Conservation (phyloP, 2,329 filamentous ascomycete genomes). For the Stenocarpella maydis region DNA sequence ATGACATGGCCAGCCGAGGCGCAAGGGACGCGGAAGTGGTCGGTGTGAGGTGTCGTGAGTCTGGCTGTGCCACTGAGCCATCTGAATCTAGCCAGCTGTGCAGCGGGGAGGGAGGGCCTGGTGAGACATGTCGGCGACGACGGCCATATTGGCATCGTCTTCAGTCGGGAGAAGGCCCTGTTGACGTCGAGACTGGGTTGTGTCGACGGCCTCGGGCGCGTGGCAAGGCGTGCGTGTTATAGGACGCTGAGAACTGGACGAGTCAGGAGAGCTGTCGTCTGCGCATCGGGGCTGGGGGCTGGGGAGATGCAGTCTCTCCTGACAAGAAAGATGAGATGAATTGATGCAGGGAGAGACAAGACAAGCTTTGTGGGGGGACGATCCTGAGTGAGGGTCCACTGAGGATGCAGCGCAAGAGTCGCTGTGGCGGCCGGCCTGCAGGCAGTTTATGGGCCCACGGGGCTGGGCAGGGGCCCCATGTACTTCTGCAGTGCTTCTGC, state of each 20-base stretch:
- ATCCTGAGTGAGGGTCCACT: slow-evolving; percentile 1
- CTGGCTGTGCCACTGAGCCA: slow-evolving; percentile 21
- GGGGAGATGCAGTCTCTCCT: not conserved
- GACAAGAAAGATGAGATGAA: not conserved
- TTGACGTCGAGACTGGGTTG: not conserved
- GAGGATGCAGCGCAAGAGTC: not conserved
- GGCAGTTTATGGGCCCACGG: no score
- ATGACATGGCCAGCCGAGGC: slow-evolving; percentile 59
- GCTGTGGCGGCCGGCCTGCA: not conserved
- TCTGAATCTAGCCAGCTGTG: not conserved
- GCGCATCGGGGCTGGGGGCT: not conserved
- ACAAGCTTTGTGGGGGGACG: slow-evolving; percentile 26
- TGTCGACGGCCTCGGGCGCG: not conserved
- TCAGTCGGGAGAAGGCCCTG: not conserved
- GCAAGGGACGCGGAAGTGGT: slow-evolving; percentile 56
- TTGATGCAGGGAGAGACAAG: no score
- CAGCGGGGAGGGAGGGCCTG: not conserved
- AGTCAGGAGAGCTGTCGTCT: no score
- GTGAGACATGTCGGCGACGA: slow-evolving; percentile 26
- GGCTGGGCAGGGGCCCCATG: slow-evolving; percentile 15
- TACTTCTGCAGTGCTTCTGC: not conserved
- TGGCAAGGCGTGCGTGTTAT: not conserved
- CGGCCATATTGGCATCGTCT: slow-evolving; percentile 36
- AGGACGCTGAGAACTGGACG: not conserved
- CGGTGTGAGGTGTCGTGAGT: slow-evolving; percentile 37